Percentiles rank a stretch among this genome's conserved stretches.
Conservation (phyloP, 495 filamentous ascomycete species). For the Pyrenula aspistea region DNA sequence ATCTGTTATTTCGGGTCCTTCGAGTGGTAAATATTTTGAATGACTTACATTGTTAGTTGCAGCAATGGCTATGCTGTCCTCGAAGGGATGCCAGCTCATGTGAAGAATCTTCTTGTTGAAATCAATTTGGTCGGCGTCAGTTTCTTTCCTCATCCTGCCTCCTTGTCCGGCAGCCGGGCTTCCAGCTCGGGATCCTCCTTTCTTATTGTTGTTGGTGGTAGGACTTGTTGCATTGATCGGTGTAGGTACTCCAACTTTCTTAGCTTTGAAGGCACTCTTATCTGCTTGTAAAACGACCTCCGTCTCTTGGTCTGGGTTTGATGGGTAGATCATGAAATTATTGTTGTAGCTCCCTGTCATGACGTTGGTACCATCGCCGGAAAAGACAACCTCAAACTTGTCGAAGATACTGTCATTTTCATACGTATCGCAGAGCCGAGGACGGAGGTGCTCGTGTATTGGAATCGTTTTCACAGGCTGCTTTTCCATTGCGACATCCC, state of each 20-base stretch:
- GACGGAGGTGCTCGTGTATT: constrained; percentile 93
- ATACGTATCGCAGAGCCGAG: constrained; percentile 92
- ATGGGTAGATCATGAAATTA: constrained; percentile 99
- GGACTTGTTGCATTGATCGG: constrained; percentile 79
- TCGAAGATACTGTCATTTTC: constrained; percentile 99
- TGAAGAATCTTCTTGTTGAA: constrained; percentile 99
- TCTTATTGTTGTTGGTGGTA: constrained; percentile 64
- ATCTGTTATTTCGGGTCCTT: not conserved
- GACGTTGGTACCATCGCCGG: constrained; percentile 93
- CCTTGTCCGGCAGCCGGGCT: constrained; percentile 85
- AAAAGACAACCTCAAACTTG: constrained; percentile 99
- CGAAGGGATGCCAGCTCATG: constrained; percentile 99
- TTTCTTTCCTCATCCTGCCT: constrained; percentile 95
- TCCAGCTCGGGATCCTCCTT: constrained; percentile 69
- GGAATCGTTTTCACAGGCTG: constrained; percentile 97
- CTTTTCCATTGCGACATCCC: constrained; percentile 98
- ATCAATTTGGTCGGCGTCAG: constrained; percentile 97
- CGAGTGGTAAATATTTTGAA: not conserved
- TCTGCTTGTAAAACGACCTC: constrained; percentile 96
- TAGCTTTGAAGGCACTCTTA: constrained; percentile 98
- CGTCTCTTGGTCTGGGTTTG: constrained; percentile 86
- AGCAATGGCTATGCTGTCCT: constrained; percentile 98
- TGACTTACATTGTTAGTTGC: constrained; percentile 94
- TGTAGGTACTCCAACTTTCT: constrained; percentile 96
- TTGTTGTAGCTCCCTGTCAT: constrained; percentile 99